These are phyloP conservation scores for Fusarium sarcochroum DNA, from an alignment of 2,329 filamentous ascomycete species.

Conservation along the genomic window DNA sequence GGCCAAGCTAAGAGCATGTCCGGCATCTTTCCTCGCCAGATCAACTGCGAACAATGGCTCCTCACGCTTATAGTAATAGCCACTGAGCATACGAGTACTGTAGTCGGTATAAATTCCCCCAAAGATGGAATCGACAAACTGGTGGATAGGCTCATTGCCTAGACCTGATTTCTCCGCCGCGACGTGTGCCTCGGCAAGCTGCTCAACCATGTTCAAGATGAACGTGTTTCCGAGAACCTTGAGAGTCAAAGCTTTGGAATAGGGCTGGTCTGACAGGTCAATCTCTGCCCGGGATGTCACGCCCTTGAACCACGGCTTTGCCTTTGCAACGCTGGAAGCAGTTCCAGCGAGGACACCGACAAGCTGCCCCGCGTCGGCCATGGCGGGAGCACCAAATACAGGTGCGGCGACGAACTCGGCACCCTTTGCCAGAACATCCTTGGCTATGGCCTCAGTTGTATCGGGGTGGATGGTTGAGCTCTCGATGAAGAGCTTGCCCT, in stretches of 20 bases:
- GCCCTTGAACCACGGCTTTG: conserved; percentile 78
- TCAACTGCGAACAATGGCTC: conserved; percentile 88
- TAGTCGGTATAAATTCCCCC: conserved; percentile 83
- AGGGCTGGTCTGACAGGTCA: conserved; percentile 77
- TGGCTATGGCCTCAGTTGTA: conserved; percentile 77
- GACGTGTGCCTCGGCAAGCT: conserved; percentile 82
- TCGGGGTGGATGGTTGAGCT: conserved; percentile 91
- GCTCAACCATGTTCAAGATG: conserved; percentile 84
- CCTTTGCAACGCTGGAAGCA: conserved; percentile 69
- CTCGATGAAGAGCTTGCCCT: conserved; percentile 85
- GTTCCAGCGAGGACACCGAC: conserved; percentile 81
- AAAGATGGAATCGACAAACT: conserved; percentile 80
- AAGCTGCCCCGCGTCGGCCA: conserved; percentile 79
- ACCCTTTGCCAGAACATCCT: conserved; percentile 69
- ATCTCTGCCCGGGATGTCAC: conserved; percentile 79
- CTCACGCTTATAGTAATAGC: conserved; percentile 82
- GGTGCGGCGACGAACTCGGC: conserved; percentile 80
- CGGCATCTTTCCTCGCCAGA: conserved; percentile 84
- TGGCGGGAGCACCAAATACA: conserved; percentile 79
- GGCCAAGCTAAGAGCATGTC: conserved; percentile 80
- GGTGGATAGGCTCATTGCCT: conserved; percentile 77
- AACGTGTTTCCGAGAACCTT: conserved; percentile 92
- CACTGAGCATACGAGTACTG: conserved; percentile 78
- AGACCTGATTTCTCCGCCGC: conserved; percentile 86
- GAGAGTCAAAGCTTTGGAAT: conserved; percentile 77